Conservation (phyloP, 2,329 filamentous ascomycete species). For the Ophiostoma quercus region DNA sequence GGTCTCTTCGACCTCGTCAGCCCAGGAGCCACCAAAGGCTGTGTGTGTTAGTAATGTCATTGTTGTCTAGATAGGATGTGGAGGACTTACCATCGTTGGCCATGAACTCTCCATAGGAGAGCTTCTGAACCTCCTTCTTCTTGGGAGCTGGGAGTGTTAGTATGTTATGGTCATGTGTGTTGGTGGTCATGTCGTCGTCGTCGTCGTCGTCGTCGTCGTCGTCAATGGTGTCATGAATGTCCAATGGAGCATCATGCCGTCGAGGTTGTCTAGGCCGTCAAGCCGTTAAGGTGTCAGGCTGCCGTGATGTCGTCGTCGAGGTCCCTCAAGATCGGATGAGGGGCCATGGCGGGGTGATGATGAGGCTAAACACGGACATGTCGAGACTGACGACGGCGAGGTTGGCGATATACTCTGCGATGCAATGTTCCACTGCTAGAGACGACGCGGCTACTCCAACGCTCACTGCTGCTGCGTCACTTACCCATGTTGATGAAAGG, state of each 20-base stretch:
- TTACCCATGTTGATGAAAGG: conserved; percentile 34
- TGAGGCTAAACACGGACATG: too few species aligned
- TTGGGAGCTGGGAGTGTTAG: conserved; percentile 64
- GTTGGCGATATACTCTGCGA: not conserved
- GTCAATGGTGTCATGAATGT: not conserved
- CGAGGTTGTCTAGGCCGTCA: too few species aligned
- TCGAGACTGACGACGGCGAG: not conserved
- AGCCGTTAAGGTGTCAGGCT: too few species aligned
- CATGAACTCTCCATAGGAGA: conserved; percentile 96
- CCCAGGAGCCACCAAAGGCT: conserved; percentile 77
- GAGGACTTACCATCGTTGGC: conserved; percentile 67
- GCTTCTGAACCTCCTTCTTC: conserved; percentile 91
- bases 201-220: not conserved
- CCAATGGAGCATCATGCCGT: too few species aligned
- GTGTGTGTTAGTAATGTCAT: conserved; percentile 18
- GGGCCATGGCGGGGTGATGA: too few species aligned
- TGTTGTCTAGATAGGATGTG: conserved; percentile 7
- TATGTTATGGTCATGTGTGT: conserved; percentile 29
- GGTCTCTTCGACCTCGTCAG: conserved; percentile 95
- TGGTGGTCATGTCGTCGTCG: not conserved
- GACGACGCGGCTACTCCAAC: too few species aligned
- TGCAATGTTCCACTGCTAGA: not conserved
- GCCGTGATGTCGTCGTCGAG: too few species aligned
- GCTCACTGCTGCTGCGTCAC: conserved; percentile 1
- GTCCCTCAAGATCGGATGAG: too few species aligned